Conservation (phyloP, 352 stramenopile species). For the Pythium biforme region DNA sequence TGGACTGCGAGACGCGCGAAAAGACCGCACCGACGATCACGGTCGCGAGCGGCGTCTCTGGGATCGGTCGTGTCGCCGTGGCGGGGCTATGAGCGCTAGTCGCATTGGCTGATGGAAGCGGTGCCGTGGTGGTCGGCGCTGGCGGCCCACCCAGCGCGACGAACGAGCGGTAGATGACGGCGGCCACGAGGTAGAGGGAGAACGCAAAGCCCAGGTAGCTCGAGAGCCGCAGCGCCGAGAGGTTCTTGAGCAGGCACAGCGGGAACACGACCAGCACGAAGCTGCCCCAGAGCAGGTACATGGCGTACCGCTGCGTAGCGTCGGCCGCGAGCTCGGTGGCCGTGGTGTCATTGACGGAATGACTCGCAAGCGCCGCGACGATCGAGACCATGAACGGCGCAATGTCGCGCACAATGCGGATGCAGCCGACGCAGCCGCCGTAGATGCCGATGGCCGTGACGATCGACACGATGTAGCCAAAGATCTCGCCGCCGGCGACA, state of each 20-base stretch:
- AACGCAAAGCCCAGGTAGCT: constrained; percentile 72
- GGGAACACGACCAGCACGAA: constrained; percentile 62
- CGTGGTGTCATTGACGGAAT: constrained; percentile 5
- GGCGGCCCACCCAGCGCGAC: constrained; percentile 19
- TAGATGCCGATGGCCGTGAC: constrained; percentile 70
- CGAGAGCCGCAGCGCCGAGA: constrained; percentile 63
- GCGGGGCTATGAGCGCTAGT: not conserved
- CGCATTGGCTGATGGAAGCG: not conserved
- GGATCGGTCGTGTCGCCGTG: not conserved
- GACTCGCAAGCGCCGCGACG: constrained; percentile 1
- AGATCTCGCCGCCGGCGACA: constrained; percentile 40
- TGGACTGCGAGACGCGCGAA: constrained; percentile 45
- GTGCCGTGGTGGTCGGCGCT: not conserved
- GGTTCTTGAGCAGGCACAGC: constrained; percentile 68
- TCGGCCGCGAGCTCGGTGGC: constrained; percentile 2
- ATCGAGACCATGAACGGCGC: constrained; percentile 57
- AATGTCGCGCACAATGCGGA: constrained; percentile 71
- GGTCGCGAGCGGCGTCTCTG: constrained; percentile 2
- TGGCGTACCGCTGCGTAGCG: constrained; percentile 25
- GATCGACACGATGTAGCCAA: constrained; percentile 64
- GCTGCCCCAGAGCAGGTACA: constrained; percentile 50
- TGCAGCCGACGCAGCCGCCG: constrained; percentile 64
- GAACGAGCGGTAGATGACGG: constrained; percentile 57
- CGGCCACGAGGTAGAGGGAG: constrained; percentile 58
- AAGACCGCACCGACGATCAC: constrained; percentile 29